Conservation (phyloP, 2,329 filamentous ascomycete species). For the Blastomyces silverae region DNA sequence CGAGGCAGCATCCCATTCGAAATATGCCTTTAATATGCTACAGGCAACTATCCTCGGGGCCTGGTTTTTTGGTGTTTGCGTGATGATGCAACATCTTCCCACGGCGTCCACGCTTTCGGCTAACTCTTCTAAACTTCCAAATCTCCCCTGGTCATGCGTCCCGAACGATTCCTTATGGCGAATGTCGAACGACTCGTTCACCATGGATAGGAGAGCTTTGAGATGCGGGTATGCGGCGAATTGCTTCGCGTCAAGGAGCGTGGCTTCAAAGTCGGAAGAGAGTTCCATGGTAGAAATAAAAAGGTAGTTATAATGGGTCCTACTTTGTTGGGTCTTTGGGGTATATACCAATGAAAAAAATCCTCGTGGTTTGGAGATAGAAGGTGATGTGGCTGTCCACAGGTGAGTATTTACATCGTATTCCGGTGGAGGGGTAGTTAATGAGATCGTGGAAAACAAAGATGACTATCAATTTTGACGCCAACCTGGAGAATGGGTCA, state of each 20-base stretch:
- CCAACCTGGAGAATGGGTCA: neutral
- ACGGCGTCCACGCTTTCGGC: neutral
- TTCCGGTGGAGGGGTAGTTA: neutral
- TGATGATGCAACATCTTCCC: constrained; percentile 11
- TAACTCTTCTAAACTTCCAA: neutral
- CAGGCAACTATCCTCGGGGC: constrained; percentile 9
- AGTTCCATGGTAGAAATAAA: neutral
- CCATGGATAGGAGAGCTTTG: constrained; percentile 3
- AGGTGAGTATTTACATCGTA: neutral
- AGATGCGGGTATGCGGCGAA: constrained; percentile 7
- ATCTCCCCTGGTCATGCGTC: neutral
- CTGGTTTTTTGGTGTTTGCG: neutral
- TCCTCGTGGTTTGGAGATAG: too few relatives aligned
- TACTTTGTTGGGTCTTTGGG: neutral
- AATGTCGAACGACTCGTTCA: constrained; percentile 4
- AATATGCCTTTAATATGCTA: constrained; percentile 6
- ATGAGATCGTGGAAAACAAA: neutral
- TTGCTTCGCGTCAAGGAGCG: constrained; percentile 6
- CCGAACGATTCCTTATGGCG: neutral
- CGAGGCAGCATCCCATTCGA: neutral
- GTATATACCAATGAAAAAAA: too few relatives aligned
- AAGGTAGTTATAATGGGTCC: neutral
- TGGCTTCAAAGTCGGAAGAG: constrained; percentile 5
- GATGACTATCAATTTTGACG: neutral
- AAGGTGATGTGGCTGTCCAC: too few relatives aligned